A percentile compares a stretch with the other conserved stretches of the same genome.
Conservation (phyloP, 225 moss, liverwort and hornwort genomes). For the Pseudisothecium myosuroides region DNA sequence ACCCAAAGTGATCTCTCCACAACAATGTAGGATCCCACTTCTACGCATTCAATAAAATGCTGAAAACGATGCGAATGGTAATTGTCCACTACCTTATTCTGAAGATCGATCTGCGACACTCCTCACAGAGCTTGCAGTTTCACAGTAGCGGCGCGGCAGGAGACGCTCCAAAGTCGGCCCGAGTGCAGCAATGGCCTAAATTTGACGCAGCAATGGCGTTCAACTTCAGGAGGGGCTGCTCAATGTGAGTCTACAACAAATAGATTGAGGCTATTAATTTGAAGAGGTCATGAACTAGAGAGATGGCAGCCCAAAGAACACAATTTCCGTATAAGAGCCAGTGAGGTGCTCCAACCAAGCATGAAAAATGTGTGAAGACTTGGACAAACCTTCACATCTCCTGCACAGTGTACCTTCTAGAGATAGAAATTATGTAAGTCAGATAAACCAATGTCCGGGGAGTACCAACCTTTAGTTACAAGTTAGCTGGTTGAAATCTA, state of each 20-base stretch:
- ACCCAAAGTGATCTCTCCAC: neutral
- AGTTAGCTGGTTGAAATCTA: too few species aligned
- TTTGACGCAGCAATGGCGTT: neutral
- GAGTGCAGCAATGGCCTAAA: neutral
- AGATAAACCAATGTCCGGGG: too few species aligned
- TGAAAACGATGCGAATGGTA: neutral
- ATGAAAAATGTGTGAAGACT: neutral
- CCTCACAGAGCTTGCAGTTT: neutral
- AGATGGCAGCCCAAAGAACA: neutral
- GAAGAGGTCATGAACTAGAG: neutral
- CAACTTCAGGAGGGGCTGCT: neutral
- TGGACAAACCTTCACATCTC: too few species aligned
- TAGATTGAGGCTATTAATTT: neutral
- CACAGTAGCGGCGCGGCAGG: neutral
- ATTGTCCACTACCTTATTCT: neutral
- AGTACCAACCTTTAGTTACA: too few species aligned
- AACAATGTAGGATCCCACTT: neutral
- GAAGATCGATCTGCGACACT: neutral
- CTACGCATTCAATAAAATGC: neutral
- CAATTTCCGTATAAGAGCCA: neutral
- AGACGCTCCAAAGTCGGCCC: neutral
- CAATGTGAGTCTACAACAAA: neutral
- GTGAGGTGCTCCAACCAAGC: neutral
- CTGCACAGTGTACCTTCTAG: too few species aligned
- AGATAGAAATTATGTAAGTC: too few species aligned